These are phyloP conservation scores for Candida buenavistaensis DNA, from an alignment of 1,139 yeast species.

Conservation along the genomic window DNA sequence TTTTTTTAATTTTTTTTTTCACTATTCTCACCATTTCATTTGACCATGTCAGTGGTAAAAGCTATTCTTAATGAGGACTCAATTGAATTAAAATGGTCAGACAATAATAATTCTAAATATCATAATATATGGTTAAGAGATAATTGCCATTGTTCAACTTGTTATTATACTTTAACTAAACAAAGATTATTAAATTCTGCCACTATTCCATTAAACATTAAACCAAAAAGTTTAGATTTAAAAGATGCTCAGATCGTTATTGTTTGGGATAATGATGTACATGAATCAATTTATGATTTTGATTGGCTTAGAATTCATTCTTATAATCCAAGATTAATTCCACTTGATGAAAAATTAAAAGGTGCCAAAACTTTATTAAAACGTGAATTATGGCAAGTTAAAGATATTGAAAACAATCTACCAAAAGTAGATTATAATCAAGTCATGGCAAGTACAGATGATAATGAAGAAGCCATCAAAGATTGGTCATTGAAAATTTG, in stretches of 20 bases:
- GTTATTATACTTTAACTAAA: conserved; percentile 61
- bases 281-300: conserved; percentile 45
- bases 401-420: conserved; percentile 39
- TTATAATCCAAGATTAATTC: conserved; percentile 52
- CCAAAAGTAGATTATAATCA: conserved; percentile 54
- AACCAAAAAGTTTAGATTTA: conserved; percentile 22
- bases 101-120: conserved; percentile 19
- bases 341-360: conserved; percentile 25
- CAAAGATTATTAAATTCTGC: conserved; percentile 67
- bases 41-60: conserved; percentile 3
- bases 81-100: conserved; percentile 14
- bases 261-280: conserved; percentile 24
- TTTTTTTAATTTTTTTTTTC: neutral
- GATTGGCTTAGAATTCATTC: conserved; percentile 63
- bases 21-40: too few species aligned
- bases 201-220: conserved; percentile 48
- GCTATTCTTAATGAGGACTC: conserved; percentile 4
- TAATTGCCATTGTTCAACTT: conserved; percentile 62
- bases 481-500: conserved; percentile 63
- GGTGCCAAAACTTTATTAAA: conserved; percentile 31
- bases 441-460: conserved; percentile 39
- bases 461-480: conserved; percentile 42
- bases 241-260: conserved; percentile 12
- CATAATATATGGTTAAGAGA: conserved; percentile 72
- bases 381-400: conserved; percentile 48